These are phyloP conservation scores for Pharus latifolius DNA, from an alignment of 176 grass and related monocot genomes.

Conservation along the genomic window DNA sequence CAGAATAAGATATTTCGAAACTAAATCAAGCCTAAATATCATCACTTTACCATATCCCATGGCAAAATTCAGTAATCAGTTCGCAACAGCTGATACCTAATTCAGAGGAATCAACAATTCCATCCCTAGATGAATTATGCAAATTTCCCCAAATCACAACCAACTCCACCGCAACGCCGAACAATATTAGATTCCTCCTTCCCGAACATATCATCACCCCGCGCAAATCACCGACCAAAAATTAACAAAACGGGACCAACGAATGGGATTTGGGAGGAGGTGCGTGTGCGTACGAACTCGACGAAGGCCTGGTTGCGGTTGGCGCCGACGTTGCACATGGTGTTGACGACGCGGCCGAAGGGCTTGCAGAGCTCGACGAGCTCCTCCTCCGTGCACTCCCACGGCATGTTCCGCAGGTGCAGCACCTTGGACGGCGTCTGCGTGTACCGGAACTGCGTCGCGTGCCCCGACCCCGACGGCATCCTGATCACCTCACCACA, in stretches of 20 bases:
- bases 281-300: constrained; percentile 53
- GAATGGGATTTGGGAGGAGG: neutral
- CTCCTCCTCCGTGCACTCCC: constrained; percentile 95
- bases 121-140: neutral
- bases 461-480: constrained; percentile 55
- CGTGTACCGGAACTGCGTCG: constrained; percentile 78
- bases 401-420: constrained; percentile 95
- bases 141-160: neutral
- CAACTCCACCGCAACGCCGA: neutral
- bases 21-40: no score
- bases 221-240: neutral
- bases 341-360: constrained; percentile 86
- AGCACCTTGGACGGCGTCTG: constrained; percentile 98
- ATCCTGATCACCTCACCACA: no score
- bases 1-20: neutral
- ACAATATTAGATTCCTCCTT: no score
- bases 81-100: neutral
- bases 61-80: neutral
- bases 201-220: neutral
- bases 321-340: constrained; percentile 94
- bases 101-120: neutral
- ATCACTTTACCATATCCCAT: neutral
- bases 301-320: constrained; percentile 98
- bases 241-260: neutral
- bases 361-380: constrained; percentile 83